Percentiles rank a stretch among this genome's conserved stretches.
These are phyloP conservation scores for Ustilago nuda DNA, from an alignment of 1,284 basidiomycete species.

Conservation along the genomic window DNA sequence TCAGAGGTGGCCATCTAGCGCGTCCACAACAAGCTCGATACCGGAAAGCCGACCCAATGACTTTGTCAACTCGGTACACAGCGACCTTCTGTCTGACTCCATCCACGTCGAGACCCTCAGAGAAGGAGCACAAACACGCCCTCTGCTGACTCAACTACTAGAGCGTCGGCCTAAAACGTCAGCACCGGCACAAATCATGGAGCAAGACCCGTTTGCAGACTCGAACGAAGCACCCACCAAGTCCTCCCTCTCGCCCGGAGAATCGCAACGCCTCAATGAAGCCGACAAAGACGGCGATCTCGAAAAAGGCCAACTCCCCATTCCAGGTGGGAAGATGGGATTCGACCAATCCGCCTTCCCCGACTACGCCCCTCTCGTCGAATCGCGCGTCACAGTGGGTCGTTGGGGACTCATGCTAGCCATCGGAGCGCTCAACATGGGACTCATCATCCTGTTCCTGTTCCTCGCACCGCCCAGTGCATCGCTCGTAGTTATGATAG, in stretches of 20 bases:
- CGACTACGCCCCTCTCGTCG: conserved; percentile 30
- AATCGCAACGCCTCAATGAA: conserved; percentile 2
- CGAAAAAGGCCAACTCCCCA: conserved; percentile 11
- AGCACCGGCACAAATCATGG: conserved; percentile 9
- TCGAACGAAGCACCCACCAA: conserved; percentile 3
- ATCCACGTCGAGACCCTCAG: background rate
- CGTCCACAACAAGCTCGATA: conserved; percentile 6
- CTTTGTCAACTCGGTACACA: conserved; percentile 6
- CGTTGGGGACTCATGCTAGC: conserved; percentile 28
- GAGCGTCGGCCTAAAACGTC: background rate
- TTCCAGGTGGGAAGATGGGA: conserved; percentile 1
- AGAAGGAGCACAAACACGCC: conserved; percentile 1
- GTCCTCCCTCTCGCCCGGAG: conserved; percentile 10
- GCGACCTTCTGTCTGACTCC: background rate
- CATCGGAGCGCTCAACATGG: conserved; percentile 30
- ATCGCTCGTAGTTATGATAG: conserved; percentile 28
- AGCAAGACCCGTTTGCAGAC: conserved; percentile 17
- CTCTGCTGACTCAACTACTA: background rate
- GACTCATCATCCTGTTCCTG: conserved; percentile 28
- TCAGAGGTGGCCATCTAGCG: background rate
- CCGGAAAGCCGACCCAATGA: conserved; percentile 5
- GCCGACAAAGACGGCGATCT: conserved; percentile 16
- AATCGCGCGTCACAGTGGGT: conserved; percentile 27
- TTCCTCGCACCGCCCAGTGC: conserved; percentile 23
- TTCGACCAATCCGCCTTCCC: conserved; percentile 27